Conservation (phyloP, 208 protist genomes). For the Herpetomonas muscarum region DNA sequence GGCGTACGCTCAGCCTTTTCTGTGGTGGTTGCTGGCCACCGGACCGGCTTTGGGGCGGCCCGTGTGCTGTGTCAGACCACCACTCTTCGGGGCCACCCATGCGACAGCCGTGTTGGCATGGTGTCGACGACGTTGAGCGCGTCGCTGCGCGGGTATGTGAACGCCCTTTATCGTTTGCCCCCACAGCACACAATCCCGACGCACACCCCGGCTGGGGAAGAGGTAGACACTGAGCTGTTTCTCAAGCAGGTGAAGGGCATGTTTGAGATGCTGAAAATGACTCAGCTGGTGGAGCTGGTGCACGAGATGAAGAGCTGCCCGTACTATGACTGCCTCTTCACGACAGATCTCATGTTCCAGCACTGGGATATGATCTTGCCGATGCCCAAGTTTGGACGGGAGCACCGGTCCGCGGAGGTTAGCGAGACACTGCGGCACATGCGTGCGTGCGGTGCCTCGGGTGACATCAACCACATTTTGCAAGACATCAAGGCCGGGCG, state of each 20-base stretch:
- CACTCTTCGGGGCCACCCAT: no score
- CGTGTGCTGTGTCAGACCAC: no score
- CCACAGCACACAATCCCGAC: constrained; percentile 66
- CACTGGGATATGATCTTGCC: constrained; percentile 76
- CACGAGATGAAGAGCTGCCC: constrained; percentile 82
- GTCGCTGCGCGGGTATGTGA: constrained; percentile 49
- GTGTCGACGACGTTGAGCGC: constrained; percentile 5
- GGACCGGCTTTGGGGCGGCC: no score
- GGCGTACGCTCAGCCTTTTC: no score
- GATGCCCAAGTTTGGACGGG: constrained; percentile 82
- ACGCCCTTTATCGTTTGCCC: constrained; percentile 71
- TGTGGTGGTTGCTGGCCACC: no score
- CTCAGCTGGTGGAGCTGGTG: constrained; percentile 66
- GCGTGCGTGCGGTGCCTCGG: constrained; percentile 65
- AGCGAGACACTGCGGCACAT: constrained; percentile 89
- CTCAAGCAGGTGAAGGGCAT: constrained; percentile 62
- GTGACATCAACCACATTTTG: constrained; percentile 70
- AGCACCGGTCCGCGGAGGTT: constrained; percentile 72
- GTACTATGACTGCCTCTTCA: constrained; percentile 81
- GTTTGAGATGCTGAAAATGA: constrained; percentile 53
- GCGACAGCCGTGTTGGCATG: no score
- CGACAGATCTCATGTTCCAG: constrained; percentile 74
- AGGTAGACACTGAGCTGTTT: constrained; percentile 68
- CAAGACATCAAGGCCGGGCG: constrained; percentile 68
- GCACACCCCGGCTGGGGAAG: constrained; percentile 58